Base-by-base conservation (phyloP, 148 eudicot species). In the Rhododendron molle region DNA sequence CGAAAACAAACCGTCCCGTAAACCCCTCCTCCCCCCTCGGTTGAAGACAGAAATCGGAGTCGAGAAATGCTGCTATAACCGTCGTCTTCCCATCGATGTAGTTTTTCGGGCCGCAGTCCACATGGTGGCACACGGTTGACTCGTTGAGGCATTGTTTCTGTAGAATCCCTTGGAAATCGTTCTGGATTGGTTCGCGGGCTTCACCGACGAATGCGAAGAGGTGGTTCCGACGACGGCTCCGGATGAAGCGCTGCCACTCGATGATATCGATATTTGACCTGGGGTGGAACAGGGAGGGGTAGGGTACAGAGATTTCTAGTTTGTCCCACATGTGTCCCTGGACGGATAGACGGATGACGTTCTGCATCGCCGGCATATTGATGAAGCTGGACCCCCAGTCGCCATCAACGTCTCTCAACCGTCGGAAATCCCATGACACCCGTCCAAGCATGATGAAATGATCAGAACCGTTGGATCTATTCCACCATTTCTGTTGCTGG, bases 231-330 rank as follows among this genome's bases (percentile, higher is more conserved):
- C 90, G 88, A 52, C 90, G 91, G 76, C 80, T 28, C 47, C 89
- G 81, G 0, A 93, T 88, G 50, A 92, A 95, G 15, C 76, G 76
- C 88, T 96, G 99, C 99, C 99, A 96, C 34, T 78, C 82, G 13
- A n/a, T 40, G 67, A 94, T 87, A 34, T 93, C 90, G 40, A 76
- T 20, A 46, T 62, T 85, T 0, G 89, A 58, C 14, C 83, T 65
- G 9, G 98, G 99, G 92, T 96, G 99, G 88, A 96, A 96, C 46
- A 94, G 92, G 12, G 96, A 92, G n/a, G 99, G 99, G 81, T 96
- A 96, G 21, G 96, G 96, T 0, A 92, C 93, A 72, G 92, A 92
- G 84, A 91, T 85, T 56, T 93, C 96, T 86, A 91, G 89, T 52
- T 90, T 87, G 87, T 92, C 96, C 94, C 93, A 91, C 11, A 90